Percentiles rank a stretch among this genome's conserved stretches.
Conservation (phyloP, 192 early-diverging fungal species). For the Coemansia sp. region DNA sequence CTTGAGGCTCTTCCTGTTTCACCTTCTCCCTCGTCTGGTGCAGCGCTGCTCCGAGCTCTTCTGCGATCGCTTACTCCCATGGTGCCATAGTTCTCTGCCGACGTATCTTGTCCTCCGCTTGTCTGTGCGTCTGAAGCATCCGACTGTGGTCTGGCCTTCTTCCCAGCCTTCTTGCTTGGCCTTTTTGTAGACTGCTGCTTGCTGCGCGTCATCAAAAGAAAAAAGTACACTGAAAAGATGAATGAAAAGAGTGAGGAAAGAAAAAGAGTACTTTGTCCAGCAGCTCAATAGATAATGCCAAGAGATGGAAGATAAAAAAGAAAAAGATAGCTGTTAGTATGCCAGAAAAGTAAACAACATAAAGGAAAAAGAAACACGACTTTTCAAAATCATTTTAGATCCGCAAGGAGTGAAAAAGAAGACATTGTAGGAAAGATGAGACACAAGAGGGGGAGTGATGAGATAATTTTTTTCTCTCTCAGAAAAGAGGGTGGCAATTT, state of each 20-base stretch:
- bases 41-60: neutral
- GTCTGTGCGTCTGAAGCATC: neutral
- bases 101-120: too few species aligned
- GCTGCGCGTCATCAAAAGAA: conserved; percentile 5
- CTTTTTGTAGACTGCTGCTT: conserved; percentile 5
- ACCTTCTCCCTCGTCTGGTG: neutral
- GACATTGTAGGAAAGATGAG: neutral
- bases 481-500: too few species aligned
- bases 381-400: neutral
- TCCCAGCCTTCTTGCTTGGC: conserved; percentile 3
- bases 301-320: neutral
- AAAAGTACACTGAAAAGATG: neutral
- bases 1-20: conserved; percentile 1
- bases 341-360: neutral
- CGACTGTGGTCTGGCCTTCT: neutral
- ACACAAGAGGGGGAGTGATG: too few species aligned
- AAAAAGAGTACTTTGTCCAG: neutral
- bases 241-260: neutral
- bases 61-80: conserved; percentile 5
- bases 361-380: neutral
- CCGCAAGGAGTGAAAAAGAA: neutral
- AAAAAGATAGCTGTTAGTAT: neutral
- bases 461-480: too few species aligned
- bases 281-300: neutral
- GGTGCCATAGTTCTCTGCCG: conserved; percentile 16